Conservation (phyloP, 208 protist genomes). For the Acanthamoeba royreba region DNA sequence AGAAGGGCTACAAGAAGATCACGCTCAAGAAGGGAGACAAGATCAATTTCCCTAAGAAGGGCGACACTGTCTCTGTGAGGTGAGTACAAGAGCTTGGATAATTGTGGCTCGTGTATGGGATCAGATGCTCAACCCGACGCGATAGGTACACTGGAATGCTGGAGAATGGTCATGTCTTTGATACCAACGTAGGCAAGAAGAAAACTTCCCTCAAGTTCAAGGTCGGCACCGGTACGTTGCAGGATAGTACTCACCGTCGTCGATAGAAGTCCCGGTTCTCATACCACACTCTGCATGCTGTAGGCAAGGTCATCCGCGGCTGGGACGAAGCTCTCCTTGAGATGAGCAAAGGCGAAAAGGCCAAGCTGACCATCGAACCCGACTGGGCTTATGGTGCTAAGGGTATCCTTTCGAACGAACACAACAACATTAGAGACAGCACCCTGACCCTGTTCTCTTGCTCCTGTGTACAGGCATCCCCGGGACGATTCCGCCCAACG, state of each 20-base stretch:
- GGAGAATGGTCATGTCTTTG: background rate
- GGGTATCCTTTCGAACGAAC: no score
- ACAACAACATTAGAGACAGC: background rate
- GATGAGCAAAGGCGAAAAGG: slow-evolving; percentile 26
- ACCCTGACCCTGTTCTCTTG: background rate
- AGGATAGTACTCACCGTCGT: background rate
- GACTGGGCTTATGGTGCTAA: slow-evolving; percentile 1
- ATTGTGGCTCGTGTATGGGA: background rate
- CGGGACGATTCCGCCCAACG: background rate
- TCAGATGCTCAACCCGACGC: background rate
- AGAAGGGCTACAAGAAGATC: slow-evolving; percentile 7
- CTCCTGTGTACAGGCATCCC: background rate
- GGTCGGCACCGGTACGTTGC: background rate
- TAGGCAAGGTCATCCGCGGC: background rate
- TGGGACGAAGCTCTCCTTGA: background rate
- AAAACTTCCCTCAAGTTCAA: background rate
- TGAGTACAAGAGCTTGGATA: background rate
- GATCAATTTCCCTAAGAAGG: slow-evolving; percentile 9
- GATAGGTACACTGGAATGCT: background rate
- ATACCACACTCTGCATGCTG: background rate
- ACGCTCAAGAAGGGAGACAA: background rate
- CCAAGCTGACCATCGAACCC: slow-evolving; percentile 33
- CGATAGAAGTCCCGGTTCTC: background rate
- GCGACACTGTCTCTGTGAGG: background rate
- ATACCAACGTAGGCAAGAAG: slow-evolving; percentile 9